Evolutionary conservation across 2,329 filamentous ascomycete genomes (phyloP).

Genomic region (Aspergillus flavus): DNA sequence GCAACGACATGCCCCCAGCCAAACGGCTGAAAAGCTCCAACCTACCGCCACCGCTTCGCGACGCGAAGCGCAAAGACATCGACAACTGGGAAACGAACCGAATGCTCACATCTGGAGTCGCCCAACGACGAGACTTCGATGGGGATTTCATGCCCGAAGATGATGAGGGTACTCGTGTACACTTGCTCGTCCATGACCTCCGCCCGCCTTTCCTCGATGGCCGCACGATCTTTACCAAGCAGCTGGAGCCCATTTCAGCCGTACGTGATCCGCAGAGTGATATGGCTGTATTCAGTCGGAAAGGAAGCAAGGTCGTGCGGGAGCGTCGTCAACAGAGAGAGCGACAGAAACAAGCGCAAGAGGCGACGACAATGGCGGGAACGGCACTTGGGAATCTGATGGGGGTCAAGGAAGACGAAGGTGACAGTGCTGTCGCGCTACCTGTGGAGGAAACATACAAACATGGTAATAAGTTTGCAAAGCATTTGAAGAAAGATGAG

Average conservation of each 20-base stretch:
- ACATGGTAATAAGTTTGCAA: slow-evolving; percentile 76
- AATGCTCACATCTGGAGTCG: slow-evolving; percentile 95
- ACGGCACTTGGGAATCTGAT: slow-evolving; percentile 93
- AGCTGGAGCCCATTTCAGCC: slow-evolving; percentile 90
- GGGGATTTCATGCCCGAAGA: slow-evolving; percentile 81
- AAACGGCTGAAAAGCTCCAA: slow-evolving; percentile 43
- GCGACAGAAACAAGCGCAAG: slow-evolving; percentile 88
- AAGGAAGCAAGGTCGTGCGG: slow-evolving; percentile 89
- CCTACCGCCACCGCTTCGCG: slow-evolving; percentile 38
- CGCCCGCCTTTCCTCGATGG: slow-evolving; percentile 94
- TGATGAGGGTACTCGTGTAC: slow-evolving; percentile 84
- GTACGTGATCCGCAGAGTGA: slow-evolving; percentile 94
- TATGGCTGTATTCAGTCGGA: slow-evolving; percentile 96
- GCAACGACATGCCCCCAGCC: slow-evolving; percentile 40
- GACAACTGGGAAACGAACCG: slow-evolving; percentile 99
- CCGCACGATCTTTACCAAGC: slow-evolving; percentile 94
- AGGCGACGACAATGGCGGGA: slow-evolving; percentile 89
- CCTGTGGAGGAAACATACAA: slow-evolving; percentile 72
- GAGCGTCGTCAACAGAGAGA: slow-evolving; percentile 91
- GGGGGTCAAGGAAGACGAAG: slow-evolving; percentile 88
- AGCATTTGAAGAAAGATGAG: slow-evolving; percentile 85
- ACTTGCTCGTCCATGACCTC: slow-evolving; percentile 89
- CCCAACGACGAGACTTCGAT: slow-evolving; percentile 80
- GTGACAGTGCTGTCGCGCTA: slow-evolving; percentile 79
- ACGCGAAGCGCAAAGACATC: slow-evolving; percentile 80